Percentiles rank a stretch among this genome's conserved stretches.
phyloP scores from a whole-genome alignment of 768 basidiomycete species.

The Galerina marginata region DNA sequence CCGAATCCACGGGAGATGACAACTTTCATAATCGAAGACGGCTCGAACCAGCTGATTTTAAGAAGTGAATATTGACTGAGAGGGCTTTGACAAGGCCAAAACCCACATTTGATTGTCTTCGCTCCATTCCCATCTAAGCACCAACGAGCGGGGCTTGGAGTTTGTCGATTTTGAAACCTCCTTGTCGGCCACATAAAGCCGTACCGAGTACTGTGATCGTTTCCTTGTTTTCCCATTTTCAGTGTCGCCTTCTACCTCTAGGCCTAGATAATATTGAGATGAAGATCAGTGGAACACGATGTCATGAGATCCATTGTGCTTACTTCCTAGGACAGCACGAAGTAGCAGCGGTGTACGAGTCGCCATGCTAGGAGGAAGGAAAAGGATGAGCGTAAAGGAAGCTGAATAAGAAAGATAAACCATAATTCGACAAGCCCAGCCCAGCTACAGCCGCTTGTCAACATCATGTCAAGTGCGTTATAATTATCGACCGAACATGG shows the following conservation, averaged over 20 bases:
- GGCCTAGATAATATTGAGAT: neutral
- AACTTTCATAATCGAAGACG: neutral
- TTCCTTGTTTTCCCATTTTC: neutral
- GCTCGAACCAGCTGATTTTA: neutral
- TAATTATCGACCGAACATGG: too few species aligned
- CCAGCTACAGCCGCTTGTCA: too few species aligned
- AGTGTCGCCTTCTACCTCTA: neutral
- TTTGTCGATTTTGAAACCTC: neutral
- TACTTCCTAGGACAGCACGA: neutral
- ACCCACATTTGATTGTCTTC: neutral
- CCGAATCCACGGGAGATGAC: neutral
- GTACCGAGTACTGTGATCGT: neutral
- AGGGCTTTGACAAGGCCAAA: neutral
- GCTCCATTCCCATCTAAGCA: constrained; percentile 1
- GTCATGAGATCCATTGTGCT: neutral
- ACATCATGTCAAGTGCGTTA: too few species aligned
- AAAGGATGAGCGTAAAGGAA: too few species aligned
- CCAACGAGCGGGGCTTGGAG: neutral
- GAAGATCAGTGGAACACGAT: neutral
- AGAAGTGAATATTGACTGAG: neutral
- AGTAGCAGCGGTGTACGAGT: neutral
- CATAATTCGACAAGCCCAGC: too few species aligned
- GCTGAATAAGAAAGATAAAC: too few species aligned
- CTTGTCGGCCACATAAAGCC: neutral
- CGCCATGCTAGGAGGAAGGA: neutral